A percentile compares a stretch with the other conserved stretches of the same genome.
Evolutionary conservation across 176 grass and related monocot genomes (phyloP).

Genomic region (Triticum urartu): DNA sequence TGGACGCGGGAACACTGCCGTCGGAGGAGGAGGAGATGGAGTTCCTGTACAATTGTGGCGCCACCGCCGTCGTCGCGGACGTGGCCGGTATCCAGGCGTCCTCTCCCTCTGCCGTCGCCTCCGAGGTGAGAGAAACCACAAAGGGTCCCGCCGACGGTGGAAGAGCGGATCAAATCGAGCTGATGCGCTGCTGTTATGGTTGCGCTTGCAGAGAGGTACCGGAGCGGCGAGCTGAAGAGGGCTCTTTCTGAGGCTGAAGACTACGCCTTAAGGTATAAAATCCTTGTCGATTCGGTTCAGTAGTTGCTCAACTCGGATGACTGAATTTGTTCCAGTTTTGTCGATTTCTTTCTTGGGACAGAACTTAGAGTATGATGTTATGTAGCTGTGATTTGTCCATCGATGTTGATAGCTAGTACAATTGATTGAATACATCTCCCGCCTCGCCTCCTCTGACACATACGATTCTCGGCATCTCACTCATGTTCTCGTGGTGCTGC

Average conservation of each 20-base stretch:
- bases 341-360: neutral
- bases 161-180: neutral
- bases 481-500: no score
- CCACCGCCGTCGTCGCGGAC: constrained; percentile 16
- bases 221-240: constrained; percentile 32
- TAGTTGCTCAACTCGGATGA: neutral
- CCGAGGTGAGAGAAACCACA: neutral
- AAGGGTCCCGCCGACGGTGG: neutral
- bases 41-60: constrained; percentile 42
- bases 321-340: neutral
- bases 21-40: neutral
- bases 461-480: no score
- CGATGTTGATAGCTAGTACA: no score
- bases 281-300: neutral
- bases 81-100: constrained; percentile 36
- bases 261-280: constrained; percentile 48
- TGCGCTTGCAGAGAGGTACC: neutral
- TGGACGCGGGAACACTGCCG: no score
- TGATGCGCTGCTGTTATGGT: no score
- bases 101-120: constrained; percentile 33
- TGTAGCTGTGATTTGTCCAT: no score
- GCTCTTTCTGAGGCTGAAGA: constrained; percentile 50
- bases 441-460: no score
- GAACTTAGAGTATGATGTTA: no score
- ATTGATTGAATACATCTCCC: no score